Percentiles rank a stretch among this genome's conserved stretches.
Evolutionary conservation across 2,329 filamentous ascomycete genomes (phyloP).

Genomic region (Talaromyces sp.): DNA sequence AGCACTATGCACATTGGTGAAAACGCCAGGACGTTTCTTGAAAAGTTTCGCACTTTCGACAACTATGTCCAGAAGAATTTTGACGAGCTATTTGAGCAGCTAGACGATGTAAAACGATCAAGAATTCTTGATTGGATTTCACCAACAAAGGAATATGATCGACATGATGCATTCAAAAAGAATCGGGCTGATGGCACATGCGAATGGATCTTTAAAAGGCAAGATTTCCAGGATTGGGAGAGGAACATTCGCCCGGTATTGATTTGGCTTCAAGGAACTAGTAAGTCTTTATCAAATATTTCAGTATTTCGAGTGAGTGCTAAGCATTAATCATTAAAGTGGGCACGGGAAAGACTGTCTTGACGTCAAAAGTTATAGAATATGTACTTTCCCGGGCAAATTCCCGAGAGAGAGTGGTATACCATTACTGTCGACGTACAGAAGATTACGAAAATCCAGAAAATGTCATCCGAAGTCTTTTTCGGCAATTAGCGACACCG

Average conservation of each 20-base stretch:
- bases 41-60: not conserved
- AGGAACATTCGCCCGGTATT: not conserved
- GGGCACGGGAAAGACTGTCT: not conserved
- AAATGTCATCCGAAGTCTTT: not conserved
- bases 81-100: not conserved
- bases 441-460: not conserved
- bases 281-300: not conserved
- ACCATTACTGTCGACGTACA: not conserved
- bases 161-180: not conserved
- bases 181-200: not conserved
- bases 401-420: not conserved
- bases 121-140: not conserved
- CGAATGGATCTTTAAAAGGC: not conserved
- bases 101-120: not conserved
- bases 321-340: not conserved
- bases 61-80: not conserved
- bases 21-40: not conserved
- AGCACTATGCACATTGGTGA: not conserved
- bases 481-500: not conserved
- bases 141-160: not conserved
- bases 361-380: not conserved
- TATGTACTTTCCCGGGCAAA: not conserved
- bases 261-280: not conserved
- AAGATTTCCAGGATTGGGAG: not conserved
- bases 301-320: not conserved